These are phyloP conservation scores for Rhynchosporium graminicola DNA, from an alignment of 2,329 filamentous ascomycete genomes.

Conservation along the genomic window DNA sequence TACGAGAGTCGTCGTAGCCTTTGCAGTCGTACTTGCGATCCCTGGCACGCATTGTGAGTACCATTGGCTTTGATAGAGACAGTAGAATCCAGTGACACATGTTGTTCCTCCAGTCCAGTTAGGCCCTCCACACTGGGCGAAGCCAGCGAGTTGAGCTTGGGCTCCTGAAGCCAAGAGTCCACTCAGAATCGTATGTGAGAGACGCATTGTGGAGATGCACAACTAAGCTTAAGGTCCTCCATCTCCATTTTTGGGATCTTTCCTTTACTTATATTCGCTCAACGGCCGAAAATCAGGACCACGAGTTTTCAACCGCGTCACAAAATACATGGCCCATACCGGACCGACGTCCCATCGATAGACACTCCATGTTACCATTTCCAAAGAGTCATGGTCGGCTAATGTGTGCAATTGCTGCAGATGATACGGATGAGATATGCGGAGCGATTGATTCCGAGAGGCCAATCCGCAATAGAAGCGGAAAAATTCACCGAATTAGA, in stretches of 20 bases:
- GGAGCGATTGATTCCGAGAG: no score
- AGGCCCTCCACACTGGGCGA: conserved; percentile 41
- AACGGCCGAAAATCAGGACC: no score
- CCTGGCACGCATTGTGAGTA: conserved; percentile 26
- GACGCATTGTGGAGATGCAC: conserved; percentile 13
- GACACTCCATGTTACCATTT: no score
- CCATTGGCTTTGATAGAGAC: conserved; percentile 23
- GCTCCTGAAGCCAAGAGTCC: conserved; percentile 14
- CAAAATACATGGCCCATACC: no score
- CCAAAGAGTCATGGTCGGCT: no score
- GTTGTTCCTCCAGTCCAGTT: conserved; percentile 36
- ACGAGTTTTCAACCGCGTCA: no score
- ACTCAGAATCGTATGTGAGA: neutral
- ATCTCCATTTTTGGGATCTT: neutral
- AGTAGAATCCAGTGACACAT: conserved; percentile 36
- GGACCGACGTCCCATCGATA: no score
- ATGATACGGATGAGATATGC: no score
- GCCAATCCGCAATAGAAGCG: no score
- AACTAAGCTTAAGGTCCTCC: neutral
- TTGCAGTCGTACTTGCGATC: neutral
- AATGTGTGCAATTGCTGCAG: no score
- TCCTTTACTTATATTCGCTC: neutral
- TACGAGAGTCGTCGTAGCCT: neutral
- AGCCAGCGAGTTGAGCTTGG: conserved; percentile 25
- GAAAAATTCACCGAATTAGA: no score